Evolutionary conservation across 2,329 filamentous ascomycete genomes (phyloP).

Genomic region (Rhynchosporium secalis): DNA sequence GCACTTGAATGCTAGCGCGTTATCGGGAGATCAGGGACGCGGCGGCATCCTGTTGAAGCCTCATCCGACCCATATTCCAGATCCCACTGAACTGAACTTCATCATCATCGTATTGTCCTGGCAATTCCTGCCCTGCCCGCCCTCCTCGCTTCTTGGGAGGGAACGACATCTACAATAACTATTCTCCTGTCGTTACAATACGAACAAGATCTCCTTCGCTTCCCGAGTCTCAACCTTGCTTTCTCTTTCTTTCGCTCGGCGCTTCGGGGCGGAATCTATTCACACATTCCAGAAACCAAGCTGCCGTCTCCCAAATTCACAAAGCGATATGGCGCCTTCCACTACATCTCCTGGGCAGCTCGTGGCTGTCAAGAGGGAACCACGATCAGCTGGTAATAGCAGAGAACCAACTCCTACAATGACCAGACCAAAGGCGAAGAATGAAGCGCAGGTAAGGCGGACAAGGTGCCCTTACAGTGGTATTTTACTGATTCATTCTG

Average conservation of each 20-base stretch:
- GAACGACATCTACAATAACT: background rate
- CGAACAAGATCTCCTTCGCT: background rate
- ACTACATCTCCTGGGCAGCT: constrained; percentile 5
- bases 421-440: constrained; percentile 7
- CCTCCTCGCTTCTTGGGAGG: constrained; percentile 10
- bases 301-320: constrained; percentile 2
- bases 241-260: too few species aligned
- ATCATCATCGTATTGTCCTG: constrained; percentile 10
- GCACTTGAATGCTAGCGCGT: background rate
- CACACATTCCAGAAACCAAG: background rate
- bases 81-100: background rate
- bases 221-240: background rate
- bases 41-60: too few species aligned
- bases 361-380: constrained; percentile 6
- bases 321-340: constrained; percentile 12
- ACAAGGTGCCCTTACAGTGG: constrained; percentile 13
- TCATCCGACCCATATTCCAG: too few species aligned
- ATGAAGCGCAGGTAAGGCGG: constrained; percentile 18
- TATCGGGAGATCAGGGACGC: background rate
- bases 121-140: constrained; percentile 5
- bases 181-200: background rate
- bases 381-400: background rate
- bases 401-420: constrained; percentile 12
- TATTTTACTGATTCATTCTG: constrained; percentile 19
- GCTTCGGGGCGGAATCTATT: background rate